phyloP scores from a whole-genome alignment of 2,329 filamentous ascomycete genomes.

The Cladophialophora psammophila region DNA sequence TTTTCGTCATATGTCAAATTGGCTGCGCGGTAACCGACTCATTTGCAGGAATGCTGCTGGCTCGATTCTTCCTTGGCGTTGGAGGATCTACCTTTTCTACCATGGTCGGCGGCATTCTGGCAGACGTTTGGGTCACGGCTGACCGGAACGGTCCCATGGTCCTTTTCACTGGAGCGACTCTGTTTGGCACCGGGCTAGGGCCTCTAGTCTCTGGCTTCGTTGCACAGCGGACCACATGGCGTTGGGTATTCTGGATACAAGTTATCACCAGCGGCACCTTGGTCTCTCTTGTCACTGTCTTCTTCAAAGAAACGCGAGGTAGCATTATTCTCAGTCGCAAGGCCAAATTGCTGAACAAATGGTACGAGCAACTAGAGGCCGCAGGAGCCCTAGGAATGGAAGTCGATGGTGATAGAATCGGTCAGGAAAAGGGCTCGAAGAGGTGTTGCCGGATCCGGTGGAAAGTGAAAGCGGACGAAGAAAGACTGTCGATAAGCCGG shows the following conservation, averaged over 20 bases:
- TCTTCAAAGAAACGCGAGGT: conserved; percentile 84
- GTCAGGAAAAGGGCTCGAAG: conserved; percentile 62
- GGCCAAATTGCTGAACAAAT: conserved; percentile 75
- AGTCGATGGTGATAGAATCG: conserved; percentile 64
- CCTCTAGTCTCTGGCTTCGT: conserved; percentile 76
- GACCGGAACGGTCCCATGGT: conserved; percentile 90
- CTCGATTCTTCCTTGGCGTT: conserved; percentile 77
- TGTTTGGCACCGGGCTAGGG: conserved; percentile 81
- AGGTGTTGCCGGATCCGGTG: conserved; percentile 41
- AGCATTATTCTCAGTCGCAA: conserved; percentile 80
- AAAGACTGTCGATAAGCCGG: conserved; percentile 31
- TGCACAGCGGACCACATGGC: conserved; percentile 72
- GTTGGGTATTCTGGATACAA: conserved; percentile 91
- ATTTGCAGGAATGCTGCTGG: conserved; percentile 73
- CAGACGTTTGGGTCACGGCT: conserved; percentile 80
- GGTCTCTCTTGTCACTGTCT: conserved; percentile 68
- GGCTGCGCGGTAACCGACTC: conserved; percentile 74
- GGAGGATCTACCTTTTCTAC: conserved; percentile 77
- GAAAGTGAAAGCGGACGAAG: conserved; percentile 38
- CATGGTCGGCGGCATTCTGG: conserved; percentile 91
- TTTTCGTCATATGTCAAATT: conserved; percentile 72
- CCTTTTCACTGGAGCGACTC: conserved; percentile 77
- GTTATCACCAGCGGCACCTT: conserved; percentile 72
- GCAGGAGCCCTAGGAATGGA: conserved; percentile 61
- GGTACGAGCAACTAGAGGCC: conserved; percentile 77